Base-by-base conservation (phyloP, 495 filamentous ascomycete genomes). In the Penicillium simplicissimum region DNA sequence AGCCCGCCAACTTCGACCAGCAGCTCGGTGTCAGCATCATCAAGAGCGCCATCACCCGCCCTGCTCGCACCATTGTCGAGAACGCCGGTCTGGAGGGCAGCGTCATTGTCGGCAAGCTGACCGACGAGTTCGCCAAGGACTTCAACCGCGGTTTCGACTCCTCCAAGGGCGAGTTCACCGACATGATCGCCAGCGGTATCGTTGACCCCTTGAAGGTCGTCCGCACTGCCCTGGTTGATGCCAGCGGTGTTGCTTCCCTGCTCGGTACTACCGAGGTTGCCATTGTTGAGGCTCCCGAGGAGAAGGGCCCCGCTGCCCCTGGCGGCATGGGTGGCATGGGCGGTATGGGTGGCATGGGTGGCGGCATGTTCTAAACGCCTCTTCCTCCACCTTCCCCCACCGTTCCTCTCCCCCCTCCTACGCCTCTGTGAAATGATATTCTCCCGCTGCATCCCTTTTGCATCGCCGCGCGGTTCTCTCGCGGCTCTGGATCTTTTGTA, bases 161-260 rank as follows among this genome's bases (percentile, higher is more conserved):
- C 81, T 79, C 91, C 71, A 96, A 92, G 83, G 90, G 94, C 77
- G 91, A 97, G 81, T 98, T 96, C 79, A 91, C 97, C 65, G 93
- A 98, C 82, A 98, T 98, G 95, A 96, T 98, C 75, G 75, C 86
- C 63, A 84, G 90, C 60, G 95, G 95, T 88, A 98, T 98, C 76
- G 89, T 98, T 67, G 95, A 98, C 73, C 95, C 95, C 51, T 88
- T 98, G 84, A 98, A 98, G 90, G 95, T 98, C 64, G 95, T 98
- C 70, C 92, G 95, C 67, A 98, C 94, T 62, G 92, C 90, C 57
- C 86, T 98, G 37, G 84, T 93, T 71, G 95, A 98, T 76, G 95
- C 95, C 70, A 91, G 88, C 75, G 95, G 95, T 81, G 95, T 98
- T 67, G 94, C 95, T 43, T 97, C 93, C 55, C 86, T 98, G 58